Conservation (phyloP, 1,284 basidiomycete genomes). For the Grifola frondosa region DNA sequence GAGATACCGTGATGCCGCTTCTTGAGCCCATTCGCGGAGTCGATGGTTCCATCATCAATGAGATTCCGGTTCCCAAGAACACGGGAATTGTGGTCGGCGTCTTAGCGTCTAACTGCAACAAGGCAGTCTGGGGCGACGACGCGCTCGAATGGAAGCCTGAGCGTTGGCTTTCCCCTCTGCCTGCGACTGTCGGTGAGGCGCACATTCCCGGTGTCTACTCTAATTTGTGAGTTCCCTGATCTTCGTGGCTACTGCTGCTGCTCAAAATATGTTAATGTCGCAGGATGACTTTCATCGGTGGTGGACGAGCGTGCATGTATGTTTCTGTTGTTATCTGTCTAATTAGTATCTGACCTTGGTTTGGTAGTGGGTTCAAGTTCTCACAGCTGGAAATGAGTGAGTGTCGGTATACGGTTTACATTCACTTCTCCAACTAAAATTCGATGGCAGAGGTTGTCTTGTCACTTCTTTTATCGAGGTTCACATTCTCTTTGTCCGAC, state of each 20-base stretch:
- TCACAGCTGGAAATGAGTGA: constrained; percentile 12
- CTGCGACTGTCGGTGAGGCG: background rate
- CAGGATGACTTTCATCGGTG: constrained; percentile 9
- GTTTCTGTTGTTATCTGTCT: background rate
- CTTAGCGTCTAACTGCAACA: background rate
- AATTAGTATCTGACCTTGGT: background rate
- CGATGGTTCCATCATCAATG: background rate
- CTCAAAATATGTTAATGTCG: background rate
- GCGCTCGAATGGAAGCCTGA: constrained; percentile 5
- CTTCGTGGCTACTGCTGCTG: background rate
- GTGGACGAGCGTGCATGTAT: constrained; percentile 1
- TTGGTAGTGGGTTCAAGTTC: constrained; percentile 11
- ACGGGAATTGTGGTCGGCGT: constrained; percentile 1
- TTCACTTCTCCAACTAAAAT: background rate
- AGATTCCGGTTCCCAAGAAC: background rate
- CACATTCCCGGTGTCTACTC: constrained; percentile 7
- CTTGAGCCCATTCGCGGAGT: background rate
- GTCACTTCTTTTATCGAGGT: constrained; percentile 5
- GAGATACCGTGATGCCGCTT: constrained; percentile 1
- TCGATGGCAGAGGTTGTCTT: constrained; percentile 10
- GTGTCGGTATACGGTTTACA: background rate
- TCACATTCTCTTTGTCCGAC: constrained; percentile 9
- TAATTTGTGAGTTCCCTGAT: constrained; percentile 1
- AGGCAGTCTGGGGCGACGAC: too few species aligned
- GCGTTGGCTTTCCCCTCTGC: constrained; percentile 3